Percentiles rank a stretch among this genome's conserved stretches.
phyloP scores from a whole-genome alignment of 1,284 basidiomycete genomes.

The Exobasidium cylindrosporum region DNA sequence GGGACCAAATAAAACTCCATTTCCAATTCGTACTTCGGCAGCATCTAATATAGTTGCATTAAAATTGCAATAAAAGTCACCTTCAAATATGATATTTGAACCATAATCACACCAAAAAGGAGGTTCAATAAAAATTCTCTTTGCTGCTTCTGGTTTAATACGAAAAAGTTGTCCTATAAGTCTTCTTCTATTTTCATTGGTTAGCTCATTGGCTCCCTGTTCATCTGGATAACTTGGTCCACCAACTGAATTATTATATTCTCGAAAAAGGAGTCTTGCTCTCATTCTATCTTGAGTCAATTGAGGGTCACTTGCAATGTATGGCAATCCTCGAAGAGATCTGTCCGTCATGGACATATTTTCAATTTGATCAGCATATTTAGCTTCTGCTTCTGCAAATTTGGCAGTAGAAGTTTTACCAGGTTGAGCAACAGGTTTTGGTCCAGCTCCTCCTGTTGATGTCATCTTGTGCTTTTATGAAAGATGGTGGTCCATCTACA shows the following conservation, averaged over 20 bases:
- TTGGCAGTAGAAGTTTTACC: slow-evolving; percentile 13
- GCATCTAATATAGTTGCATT: slow-evolving; percentile 43
- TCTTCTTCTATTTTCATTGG: slow-evolving; percentile 17
- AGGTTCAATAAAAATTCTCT: slow-evolving; percentile 28
- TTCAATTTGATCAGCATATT: slow-evolving; percentile 8
- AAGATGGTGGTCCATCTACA: too few species aligned
- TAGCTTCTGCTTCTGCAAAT: slow-evolving; percentile 15
- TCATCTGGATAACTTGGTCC: slow-evolving; percentile 4
- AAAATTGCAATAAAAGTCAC: slow-evolving; percentile 42
- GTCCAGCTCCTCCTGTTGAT: background rate
- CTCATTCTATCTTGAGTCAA: slow-evolving; percentile 17
- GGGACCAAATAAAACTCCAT: slow-evolving; percentile 41
- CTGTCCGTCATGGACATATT: slow-evolving; percentile 7
- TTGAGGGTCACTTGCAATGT: slow-evolving; percentile 21
- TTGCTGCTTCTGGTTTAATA: slow-evolving; percentile 10
- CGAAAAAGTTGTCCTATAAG: slow-evolving; percentile 24
- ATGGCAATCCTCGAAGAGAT: slow-evolving; percentile 18
- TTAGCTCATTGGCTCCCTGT: slow-evolving; percentile 3
- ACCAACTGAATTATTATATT: slow-evolving; percentile 18
- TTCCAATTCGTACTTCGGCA: slow-evolving; percentile 33
- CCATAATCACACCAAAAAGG: slow-evolving; percentile 40
- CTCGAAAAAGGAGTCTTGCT: slow-evolving; percentile 14
- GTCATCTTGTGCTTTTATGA: too few species aligned
- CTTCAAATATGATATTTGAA: slow-evolving; percentile 44
- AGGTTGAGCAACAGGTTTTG: background rate